These are phyloP conservation scores for Paramyrothecium roridum DNA, from an alignment of 2,329 filamentous ascomycete genomes.

Conservation along the genomic window DNA sequence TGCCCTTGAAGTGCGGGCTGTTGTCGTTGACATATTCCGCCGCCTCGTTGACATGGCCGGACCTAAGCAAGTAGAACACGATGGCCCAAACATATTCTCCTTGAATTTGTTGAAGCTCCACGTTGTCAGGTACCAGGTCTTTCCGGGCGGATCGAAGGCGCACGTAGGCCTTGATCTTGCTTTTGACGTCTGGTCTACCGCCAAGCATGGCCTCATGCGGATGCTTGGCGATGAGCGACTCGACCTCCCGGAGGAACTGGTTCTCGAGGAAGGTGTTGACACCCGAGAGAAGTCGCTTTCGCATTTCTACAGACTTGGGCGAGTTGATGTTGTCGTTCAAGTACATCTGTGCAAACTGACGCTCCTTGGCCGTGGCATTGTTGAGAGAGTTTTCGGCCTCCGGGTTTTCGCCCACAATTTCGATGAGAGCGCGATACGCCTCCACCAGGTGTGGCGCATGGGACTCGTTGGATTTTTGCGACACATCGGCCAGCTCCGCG, in stretches of 20 bases:
- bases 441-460: conserved; percentile 74
- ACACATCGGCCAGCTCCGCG: conserved; percentile 71
- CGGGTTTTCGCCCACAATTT: conserved; percentile 72
- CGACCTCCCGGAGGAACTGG: conserved; percentile 75
- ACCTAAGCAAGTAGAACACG: conserved; percentile 86
- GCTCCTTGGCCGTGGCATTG: conserved; percentile 66
- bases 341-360: conserved; percentile 74
- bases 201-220: conserved; percentile 87
- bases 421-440: conserved; percentile 77
- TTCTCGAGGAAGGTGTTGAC: conserved; percentile 78
- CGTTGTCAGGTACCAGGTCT: conserved; percentile 78
- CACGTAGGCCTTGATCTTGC: conserved; percentile 91
- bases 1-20: conserved; percentile 76
- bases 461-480: conserved; percentile 65
- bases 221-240: conserved; percentile 74
- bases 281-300: conserved; percentile 76
- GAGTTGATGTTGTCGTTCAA: conserved; percentile 71
- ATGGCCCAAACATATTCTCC: conserved; percentile 91
- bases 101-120: conserved; percentile 74
- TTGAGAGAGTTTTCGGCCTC: conserved; percentile 56
- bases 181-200: conserved; percentile 81
- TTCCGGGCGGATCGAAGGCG: conserved; percentile 75
- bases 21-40: conserved; percentile 81
- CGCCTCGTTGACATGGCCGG: conserved; percentile 80
- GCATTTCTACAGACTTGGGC: conserved; percentile 60